Conservation (phyloP, 2,329 filamentous ascomycete genomes). For the Coniella lustricola region DNA sequence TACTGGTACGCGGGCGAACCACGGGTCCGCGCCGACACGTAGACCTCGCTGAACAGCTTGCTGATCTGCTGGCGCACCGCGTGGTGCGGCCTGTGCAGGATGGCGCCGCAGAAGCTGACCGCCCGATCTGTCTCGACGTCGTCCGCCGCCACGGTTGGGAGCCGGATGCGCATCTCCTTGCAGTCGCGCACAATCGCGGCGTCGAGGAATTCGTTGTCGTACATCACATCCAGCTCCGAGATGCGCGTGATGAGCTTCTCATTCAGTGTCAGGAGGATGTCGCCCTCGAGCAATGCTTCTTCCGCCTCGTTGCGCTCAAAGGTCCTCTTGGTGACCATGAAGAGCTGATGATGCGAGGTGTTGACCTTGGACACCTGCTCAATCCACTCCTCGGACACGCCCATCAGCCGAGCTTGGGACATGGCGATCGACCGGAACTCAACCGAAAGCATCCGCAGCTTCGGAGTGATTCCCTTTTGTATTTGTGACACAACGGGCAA, state of each 20-base stretch:
- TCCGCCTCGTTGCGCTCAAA: slow-evolving; percentile 40
- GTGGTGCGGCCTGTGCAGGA: slow-evolving; percentile 88
- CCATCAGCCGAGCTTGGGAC: slow-evolving; percentile 95
- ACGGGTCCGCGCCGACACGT: slow-evolving; percentile 79
- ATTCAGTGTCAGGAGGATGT: slow-evolving; percentile 87
- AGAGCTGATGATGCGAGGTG: slow-evolving; percentile 87
- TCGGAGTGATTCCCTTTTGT: slow-evolving; percentile 69
- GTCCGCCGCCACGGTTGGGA: slow-evolving; percentile 80
- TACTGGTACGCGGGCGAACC: slow-evolving; percentile 85
- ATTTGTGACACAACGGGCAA: slow-evolving; percentile 85
- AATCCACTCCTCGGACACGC: slow-evolving; percentile 93
- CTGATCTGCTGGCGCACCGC: slow-evolving; percentile 96
- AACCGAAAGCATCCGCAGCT: slow-evolving; percentile 83
- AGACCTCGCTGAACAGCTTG: slow-evolving; percentile 92
- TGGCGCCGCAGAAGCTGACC: slow-evolving; percentile 89
- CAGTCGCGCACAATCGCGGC: slow-evolving; percentile 83
- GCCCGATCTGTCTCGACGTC: slow-evolving; percentile 90
- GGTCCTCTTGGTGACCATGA: slow-evolving; percentile 92
- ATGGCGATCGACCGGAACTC: slow-evolving; percentile 95
- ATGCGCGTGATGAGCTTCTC: slow-evolving; percentile 88
- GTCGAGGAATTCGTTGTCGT: slow-evolving; percentile 74
- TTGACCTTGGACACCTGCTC: slow-evolving; percentile 74
- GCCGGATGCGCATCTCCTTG: slow-evolving; percentile 65
- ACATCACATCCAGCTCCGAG: slow-evolving; percentile 93
- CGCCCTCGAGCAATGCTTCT: slow-evolving; percentile 71